Evolutionary conservation across 1,139 yeast genomes (phyloP).

Genomic region (Kodamaea arcana): DNA sequence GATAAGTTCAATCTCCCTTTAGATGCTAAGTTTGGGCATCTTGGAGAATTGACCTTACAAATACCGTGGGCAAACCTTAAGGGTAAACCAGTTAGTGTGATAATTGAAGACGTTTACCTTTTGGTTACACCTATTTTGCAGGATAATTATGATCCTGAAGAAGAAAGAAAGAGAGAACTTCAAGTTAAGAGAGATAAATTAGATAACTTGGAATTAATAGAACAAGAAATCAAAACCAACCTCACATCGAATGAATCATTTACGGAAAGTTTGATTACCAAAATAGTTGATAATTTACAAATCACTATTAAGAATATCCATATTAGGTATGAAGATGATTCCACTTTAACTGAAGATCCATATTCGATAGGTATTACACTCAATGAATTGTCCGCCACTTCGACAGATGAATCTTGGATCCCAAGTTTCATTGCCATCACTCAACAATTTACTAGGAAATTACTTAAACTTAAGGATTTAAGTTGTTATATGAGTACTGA

Average conservation of each 20-base stretch:
- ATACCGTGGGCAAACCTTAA: conserved; percentile 97
- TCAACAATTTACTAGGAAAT: conserved; percentile 65
- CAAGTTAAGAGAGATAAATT: conserved; percentile 64
- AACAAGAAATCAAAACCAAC: conserved; percentile 35
- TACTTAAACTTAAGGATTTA: conserved; percentile 69
- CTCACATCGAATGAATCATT: conserved; percentile 63
- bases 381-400: conserved; percentile 84
- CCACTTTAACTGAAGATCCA: conserved; percentile 63
- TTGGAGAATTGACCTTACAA: conserved; percentile 84
- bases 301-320: conserved; percentile 91
- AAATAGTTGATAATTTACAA: conserved; percentile 89
- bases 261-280: conserved; percentile 81
- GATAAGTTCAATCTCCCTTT: conserved; percentile 83
- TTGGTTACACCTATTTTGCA: conserved; percentile 69
- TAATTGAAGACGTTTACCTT: conserved; percentile 83
- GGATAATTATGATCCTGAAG: conserved; percentile 56
- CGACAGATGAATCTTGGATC: conserved; percentile 81
- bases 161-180: conserved; percentile 61
- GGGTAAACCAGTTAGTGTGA: conserved; percentile 85
- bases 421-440: conserved; percentile 81
- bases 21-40: conserved; percentile 85
- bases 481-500: conserved; percentile 87
- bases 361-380: conserved; percentile 81
- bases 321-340: conserved; percentile 81
- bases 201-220: conserved; percentile 61